phyloP scores from a whole-genome alignment of 495 filamentous ascomycete species.

The Podospora tetraspora region DNA sequence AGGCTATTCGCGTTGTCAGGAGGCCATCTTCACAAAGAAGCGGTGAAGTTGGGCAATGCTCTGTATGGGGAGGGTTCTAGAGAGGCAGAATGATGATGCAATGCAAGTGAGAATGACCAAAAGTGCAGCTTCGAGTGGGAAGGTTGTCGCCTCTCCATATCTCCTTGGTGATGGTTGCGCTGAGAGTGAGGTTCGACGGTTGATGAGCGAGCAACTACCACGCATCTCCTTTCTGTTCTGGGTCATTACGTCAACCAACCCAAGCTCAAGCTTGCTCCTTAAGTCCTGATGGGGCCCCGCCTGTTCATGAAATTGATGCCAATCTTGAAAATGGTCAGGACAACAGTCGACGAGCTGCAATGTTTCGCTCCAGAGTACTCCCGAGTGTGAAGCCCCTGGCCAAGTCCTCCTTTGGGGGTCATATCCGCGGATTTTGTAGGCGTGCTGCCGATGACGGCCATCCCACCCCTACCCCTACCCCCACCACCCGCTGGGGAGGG shows the following conservation, averaged over 20 bases:
- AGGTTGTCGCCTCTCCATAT: neutral
- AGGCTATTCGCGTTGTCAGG: neutral
- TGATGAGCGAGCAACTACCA: neutral
- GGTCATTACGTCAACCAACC: neutral
- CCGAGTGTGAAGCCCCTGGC: slow-evolving; percentile 13
- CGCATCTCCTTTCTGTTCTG: neutral
- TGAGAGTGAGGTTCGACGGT: neutral
- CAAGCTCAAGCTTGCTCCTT: neutral
- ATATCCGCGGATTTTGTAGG: slow-evolving; percentile 4
- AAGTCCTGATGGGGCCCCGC: neutral
- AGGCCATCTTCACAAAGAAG: neutral
- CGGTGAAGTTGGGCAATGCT: slow-evolving; percentile 8
- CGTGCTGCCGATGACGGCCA: slow-evolving; percentile 20
- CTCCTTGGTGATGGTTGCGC: neutral
- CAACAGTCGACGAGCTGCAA: slow-evolving; percentile 4
- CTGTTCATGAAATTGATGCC: neutral
- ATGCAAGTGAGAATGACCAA: slow-evolving; percentile 5
- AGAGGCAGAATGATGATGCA: slow-evolving; percentile 7
- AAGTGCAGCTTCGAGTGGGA: neutral
- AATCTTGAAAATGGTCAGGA: neutral
- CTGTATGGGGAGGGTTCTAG: neutral
- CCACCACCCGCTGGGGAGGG: neutral
- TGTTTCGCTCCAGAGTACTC: slow-evolving; percentile 16
- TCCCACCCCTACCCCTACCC: slow-evolving; percentile 11
- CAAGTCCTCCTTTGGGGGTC: slow-evolving; percentile 16